Base-by-base conservation (phyloP, 2,329 filamentous ascomycete species). In the Xylariales sp. region DNA sequence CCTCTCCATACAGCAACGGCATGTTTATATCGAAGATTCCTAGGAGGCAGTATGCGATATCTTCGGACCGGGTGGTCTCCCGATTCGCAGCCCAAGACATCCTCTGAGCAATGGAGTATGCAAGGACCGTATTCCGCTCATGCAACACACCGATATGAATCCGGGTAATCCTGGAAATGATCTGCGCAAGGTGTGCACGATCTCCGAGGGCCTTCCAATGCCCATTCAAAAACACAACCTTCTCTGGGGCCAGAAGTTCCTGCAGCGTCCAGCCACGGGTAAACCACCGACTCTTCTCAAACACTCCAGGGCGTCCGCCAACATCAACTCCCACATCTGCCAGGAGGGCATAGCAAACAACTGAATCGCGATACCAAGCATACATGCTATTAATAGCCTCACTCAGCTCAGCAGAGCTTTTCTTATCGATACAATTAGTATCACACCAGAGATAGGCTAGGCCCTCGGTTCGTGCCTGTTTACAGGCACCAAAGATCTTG, bases 1-100 rank as follows among this genome's bases (percentile, higher is more conserved):
- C 78, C 53, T 82, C 78, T 0, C 82, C 83, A 57, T 84, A 85
- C 0, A 84, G 58, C 3, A 83, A 69, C 0, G 82, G 78, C 79
- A 85, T 83, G 45, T 81, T 78, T 30, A 85, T 76, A 0, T 75
- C 75, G 34, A 85, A 84, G 0, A 84, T 75, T 0, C 83, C 83
- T 3, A 85, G 67, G 0, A 85, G 72, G 9, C 77, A 83, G 48
- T 84, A 85, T 0, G 81, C 81, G n/a, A 76, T 76, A 46, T 84
- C 83, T 54, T 84, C 82, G 0, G 62, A 4, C 3, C 78, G 64
- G 0, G 73, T 76, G 0, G 81, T 82, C 3, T 73, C 62, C 18
- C 77, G 76, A 16, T 64, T 66, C 9, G 78, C 78, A 39, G 76
- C 81, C 80, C 78, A 83, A 4, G 77, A 80, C 81, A 82, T 82